Evolutionary conservation across 768 basidiomycete species (phyloP), one percentile per base, ranked within the genome.

Genomic region (Daedaleopsis nitida): DNA sequence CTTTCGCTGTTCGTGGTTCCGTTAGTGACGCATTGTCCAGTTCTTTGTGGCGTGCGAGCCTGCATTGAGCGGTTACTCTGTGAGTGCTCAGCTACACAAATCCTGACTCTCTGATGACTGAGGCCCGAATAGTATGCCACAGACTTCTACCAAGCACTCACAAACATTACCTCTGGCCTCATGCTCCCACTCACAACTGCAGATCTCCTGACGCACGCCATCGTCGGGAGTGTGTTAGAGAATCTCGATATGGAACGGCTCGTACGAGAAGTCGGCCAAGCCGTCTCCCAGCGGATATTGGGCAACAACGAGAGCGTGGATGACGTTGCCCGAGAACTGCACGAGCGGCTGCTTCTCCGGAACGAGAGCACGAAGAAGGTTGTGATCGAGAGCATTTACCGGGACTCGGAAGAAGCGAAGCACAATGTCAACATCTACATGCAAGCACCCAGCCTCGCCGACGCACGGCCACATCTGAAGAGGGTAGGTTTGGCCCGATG

Each of bases 21-120:
- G 47, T 7, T 21, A 54, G 39, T 64, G 23, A 43, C 62, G 60
- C 45, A 65, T 19, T 17, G 21, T 1, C 21, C 73, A 97, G 94
- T 98, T 98, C 78, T 95, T 97, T 73, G 96, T 98, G n/a, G 96
- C 96, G 32, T 98, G 96, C 77, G 96, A 98, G 75, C 96, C 96
- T 58, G 95, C 94, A 6, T 80, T 96, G 61, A 94, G 92, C 65
- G 93, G 94, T 47, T 96, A 96, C 70, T 91, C 89, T 59, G 92
- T 93, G 68, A 70, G 88, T 72, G 58, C 35, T 42, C 34, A 38
- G 1, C 16, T 6, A 34, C 56, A 23, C 17, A 13, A 7, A 3
- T 32, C 52, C 34, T 39, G 14, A 57, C 50, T n/a, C 42, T n/a
- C 37, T 64, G 60, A 60, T 47, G 60, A 59, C 45, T 66, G 66